Evolutionary conservation across 2,329 filamentous ascomycete genomes (phyloP).

Genomic region (Colletotrichum sp.): DNA sequence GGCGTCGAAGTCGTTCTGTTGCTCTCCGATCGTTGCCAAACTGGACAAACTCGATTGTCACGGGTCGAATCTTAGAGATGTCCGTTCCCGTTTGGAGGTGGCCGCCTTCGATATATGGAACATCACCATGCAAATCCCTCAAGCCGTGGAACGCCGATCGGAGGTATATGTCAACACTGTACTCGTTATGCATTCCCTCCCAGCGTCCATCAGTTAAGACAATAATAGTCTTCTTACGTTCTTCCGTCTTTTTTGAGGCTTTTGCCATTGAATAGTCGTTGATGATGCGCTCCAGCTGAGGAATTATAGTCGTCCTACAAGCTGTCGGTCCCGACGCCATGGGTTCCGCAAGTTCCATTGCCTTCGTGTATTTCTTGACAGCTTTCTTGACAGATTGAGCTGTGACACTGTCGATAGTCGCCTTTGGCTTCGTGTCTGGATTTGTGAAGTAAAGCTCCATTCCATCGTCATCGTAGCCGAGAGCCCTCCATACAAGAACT

Average conservation of each 20-base stretch:
- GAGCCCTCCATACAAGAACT: constrained; percentile 28
- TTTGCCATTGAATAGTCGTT: background rate
- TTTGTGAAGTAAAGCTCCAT: constrained; percentile 26
- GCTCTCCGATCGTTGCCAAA: constrained; percentile 30
- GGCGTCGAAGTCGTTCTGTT: constrained; percentile 19
- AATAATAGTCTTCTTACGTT: background rate
- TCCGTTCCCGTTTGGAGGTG: no score
- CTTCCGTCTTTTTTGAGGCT: background rate
- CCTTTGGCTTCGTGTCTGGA: background rate
- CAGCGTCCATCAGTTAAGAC: background rate
- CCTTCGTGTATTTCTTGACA: background rate
- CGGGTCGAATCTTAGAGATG: constrained; percentile 14
- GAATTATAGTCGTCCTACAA: background rate
- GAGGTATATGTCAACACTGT: background rate
- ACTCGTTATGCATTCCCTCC: background rate
- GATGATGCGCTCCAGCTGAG: background rate
- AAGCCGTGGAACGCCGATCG: background rate
- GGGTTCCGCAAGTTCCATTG: background rate
- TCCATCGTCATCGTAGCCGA: constrained; percentile 32
- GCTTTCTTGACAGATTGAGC: no score
- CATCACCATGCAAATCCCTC: background rate
- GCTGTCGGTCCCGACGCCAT: background rate
- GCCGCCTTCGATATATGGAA: fast-evolving
- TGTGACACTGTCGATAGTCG: no score
- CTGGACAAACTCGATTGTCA: constrained; percentile 34